A percentile compares a stretch with the other conserved stretches of the same genome.
phyloP scores from a whole-genome alignment of 1,139 yeast genomes.

The Candida labiduridarum region DNA sequence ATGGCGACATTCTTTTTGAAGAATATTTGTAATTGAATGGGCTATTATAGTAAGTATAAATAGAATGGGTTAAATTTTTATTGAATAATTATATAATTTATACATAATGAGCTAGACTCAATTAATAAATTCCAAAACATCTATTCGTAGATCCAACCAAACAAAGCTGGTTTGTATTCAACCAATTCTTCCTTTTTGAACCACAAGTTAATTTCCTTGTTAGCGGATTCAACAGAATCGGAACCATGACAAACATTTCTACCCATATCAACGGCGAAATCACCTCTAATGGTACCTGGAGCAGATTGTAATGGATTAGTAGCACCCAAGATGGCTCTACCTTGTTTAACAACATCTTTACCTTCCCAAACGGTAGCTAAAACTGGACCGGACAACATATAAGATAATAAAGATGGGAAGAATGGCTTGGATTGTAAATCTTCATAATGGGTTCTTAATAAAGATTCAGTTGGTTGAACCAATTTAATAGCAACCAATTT shows the following conservation, averaged over 20 bases:
- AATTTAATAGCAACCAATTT: slow-evolving; percentile 96
- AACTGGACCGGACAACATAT: slow-evolving; percentile 99
- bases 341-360: slow-evolving; percentile 98
- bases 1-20: not conserved
- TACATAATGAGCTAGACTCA: not conserved
- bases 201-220: slow-evolving; percentile 96
- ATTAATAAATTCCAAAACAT: slow-evolving; percentile 5
- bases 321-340: slow-evolving; percentile 97
- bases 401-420: slow-evolving; percentile 92
- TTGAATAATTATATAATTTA: not conserved
- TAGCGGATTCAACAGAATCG: slow-evolving; percentile 97
- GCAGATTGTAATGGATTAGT: slow-evolving; percentile 97
- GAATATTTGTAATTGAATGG: too few relatives aligned
- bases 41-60: too few relatives aligned
- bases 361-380: slow-evolving; percentile 99
- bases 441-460: slow-evolving; percentile 91
- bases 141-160: slow-evolving; percentile 94
- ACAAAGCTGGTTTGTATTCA: slow-evolving; percentile 84
- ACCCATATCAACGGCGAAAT: slow-evolving; percentile 94
- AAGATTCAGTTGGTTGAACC: slow-evolving; percentile 80
- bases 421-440: slow-evolving; percentile 96
- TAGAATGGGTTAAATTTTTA: not conserved
- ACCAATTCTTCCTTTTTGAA: slow-evolving; percentile 97
- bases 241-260: slow-evolving; percentile 99
- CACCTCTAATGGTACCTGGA: slow-evolving; percentile 99